These are phyloP conservation scores for Tuber indicum DNA, from an alignment of 495 filamentous ascomycete genomes.

Conservation along the genomic window DNA sequence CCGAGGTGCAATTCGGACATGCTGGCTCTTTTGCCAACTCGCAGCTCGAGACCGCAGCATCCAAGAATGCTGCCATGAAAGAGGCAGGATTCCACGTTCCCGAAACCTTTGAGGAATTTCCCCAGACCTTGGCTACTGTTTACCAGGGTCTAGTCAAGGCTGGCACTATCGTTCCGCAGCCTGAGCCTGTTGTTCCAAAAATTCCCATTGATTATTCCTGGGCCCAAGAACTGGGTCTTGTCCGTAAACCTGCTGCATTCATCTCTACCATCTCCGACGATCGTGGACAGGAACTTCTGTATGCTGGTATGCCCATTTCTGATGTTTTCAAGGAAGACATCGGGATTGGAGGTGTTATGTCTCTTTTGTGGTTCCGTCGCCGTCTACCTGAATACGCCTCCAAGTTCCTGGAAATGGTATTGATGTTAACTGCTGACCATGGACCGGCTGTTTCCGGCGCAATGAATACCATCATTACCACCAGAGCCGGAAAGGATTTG, in stretches of 20 bases:
- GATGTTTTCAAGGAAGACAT: slow-evolving; percentile 99
- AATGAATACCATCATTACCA: slow-evolving; percentile 99
- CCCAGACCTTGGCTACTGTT: slow-evolving; percentile 62
- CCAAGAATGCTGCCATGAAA: slow-evolving; percentile 93
- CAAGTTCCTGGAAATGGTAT: slow-evolving; percentile 99
- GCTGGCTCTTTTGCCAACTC: slow-evolving; percentile 98
- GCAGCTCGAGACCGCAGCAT: slow-evolving; percentile 89
- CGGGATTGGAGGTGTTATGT: slow-evolving; percentile 99
- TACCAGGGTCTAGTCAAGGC: slow-evolving; percentile 78
- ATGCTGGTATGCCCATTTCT: slow-evolving; percentile 98
- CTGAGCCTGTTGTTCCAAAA: slow-evolving; percentile 92
- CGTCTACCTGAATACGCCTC: slow-evolving; percentile 91
- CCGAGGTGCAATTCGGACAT: slow-evolving; percentile 98
- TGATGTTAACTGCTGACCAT: slow-evolving; percentile 99
- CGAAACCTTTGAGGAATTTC: slow-evolving; percentile 94
- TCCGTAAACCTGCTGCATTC: slow-evolving; percentile 98
- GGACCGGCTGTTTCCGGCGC: slow-evolving; percentile 97
- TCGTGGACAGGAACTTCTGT: slow-evolving; percentile 97
- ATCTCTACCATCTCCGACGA: slow-evolving; percentile 99
- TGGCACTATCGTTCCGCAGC: slow-evolving; percentile 72
- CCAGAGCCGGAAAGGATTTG: slow-evolving; percentile 95
- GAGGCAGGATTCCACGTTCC: slow-evolving; percentile 93
- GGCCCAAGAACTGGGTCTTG: slow-evolving; percentile 97
- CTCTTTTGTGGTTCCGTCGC: slow-evolving; percentile 98
- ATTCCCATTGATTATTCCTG: slow-evolving; percentile 99